phyloP scores from a whole-genome alignment of 805 yeast species.

The Komagataella phaffii region DNA sequence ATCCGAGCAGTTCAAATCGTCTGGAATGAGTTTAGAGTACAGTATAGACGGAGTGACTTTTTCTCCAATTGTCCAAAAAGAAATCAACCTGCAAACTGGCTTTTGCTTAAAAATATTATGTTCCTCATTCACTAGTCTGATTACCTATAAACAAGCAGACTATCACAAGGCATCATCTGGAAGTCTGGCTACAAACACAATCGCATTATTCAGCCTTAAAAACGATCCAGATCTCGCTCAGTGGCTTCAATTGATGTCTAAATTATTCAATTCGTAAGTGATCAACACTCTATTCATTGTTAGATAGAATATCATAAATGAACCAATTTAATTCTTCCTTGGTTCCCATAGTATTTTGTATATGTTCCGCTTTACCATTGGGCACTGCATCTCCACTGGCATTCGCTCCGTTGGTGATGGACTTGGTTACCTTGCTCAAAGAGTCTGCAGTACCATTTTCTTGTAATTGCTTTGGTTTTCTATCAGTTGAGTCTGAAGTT shows the following conservation, averaged over 20 bases:
- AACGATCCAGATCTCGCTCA: neutral
- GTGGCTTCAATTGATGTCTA: neutral
- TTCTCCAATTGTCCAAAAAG: neutral
- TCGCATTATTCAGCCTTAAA: neutral
- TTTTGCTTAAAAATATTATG: neutral
- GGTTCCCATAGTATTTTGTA: constrained; percentile 25
- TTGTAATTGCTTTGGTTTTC: neutral
- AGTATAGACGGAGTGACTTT: neutral
- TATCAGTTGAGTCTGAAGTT: neutral
- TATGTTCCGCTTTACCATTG: neutral
- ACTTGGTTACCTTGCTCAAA: neutral
- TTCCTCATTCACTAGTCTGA: neutral
- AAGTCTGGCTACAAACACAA: neutral
- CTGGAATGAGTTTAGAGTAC: neutral
- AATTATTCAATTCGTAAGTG: neutral
- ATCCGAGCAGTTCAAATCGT: neutral
- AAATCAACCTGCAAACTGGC: neutral
- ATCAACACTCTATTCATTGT: constrained; percentile 4
- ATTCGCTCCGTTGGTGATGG: neutral
- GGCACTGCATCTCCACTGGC: constrained; percentile 2
- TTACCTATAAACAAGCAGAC: neutral
- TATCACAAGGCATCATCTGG: neutral
- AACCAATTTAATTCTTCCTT: constrained; percentile 63
- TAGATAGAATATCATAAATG: constrained; percentile 47
- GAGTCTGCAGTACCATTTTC: neutral